Base-by-base conservation (phyloP, 2,329 filamentous ascomycete species). In the Fusarium neocosmosporiellum region DNA sequence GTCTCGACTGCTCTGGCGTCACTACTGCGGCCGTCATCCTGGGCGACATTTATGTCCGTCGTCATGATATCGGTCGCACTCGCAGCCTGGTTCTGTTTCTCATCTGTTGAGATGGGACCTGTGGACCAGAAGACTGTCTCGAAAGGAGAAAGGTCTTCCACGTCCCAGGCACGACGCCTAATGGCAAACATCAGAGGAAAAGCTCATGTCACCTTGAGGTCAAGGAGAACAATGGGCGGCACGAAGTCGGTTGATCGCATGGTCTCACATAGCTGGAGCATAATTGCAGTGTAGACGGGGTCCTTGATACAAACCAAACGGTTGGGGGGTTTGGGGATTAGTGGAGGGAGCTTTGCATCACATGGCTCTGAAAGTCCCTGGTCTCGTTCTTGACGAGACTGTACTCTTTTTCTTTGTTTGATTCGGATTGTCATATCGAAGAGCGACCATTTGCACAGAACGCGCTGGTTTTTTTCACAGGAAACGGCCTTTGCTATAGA, bases 281-380 rank as follows among this genome's bases (percentile, higher is more conserved):
- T 77, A 11, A 66, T 77, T 22, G 60, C 54, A n/a, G 59, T 74
- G 14, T 77, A 77, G 43, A 59, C 37, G 29, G 29, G 20, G 13
- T 36, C 8, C 22, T 59, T 55, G 54, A 22, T n/a, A 27, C 37
- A 20, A 41, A 27, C 7, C 33, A 53, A 20, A 31, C 41, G 58
- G 65, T 41, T 57, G 36, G 29, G 60, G 29, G 34, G 55, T 11
- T 33, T 66, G 24, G 37, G 20, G 57, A 36, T 22, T 22, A 11
- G 58, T 55, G 70, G 57, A 59, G 27, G 37, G 59, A 61, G 31
- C 37, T 50, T 24, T 37, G 10, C 16, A 65, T 36, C 43, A 18
- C 27, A 53, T 53, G 34, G 55, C 16, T 61, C 22, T 53, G 33
- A 29, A 36, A 54, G 67, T 59, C 54, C 53, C 31, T 9, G 34